These are phyloP conservation scores for Blastobotrys serpentis DNA, from an alignment of 1,139 yeast genomes.

Conservation along the genomic window DNA sequence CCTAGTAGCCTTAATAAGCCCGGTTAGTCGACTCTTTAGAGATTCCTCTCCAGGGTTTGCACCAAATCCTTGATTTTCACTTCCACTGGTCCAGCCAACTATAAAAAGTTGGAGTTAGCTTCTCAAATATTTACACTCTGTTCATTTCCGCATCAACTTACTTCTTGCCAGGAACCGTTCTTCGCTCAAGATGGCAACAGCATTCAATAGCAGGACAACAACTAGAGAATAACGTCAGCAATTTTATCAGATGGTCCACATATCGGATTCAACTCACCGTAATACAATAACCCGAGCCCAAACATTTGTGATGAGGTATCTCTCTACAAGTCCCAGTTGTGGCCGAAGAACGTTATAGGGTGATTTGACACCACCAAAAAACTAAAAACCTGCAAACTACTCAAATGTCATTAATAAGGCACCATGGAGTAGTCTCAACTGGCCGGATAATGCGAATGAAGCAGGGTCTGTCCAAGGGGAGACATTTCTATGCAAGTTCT, in stretches of 20 bases:
- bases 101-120: neutral
- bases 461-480: slow-evolving; percentile 2
- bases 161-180: slow-evolving; percentile 77
- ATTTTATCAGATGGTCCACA: slow-evolving; percentile 18
- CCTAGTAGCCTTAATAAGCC: slow-evolving; percentile 69
- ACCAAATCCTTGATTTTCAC: slow-evolving; percentile 39
- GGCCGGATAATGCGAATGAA: slow-evolving; percentile 3
- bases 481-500: neutral
- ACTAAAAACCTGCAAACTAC: neutral
- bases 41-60: slow-evolving; percentile 45
- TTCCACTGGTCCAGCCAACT: slow-evolving; percentile 34
- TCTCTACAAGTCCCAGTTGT: neutral
- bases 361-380: neutral
- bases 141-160: slow-evolving; percentile 42
- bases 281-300: slow-evolving; percentile 68
- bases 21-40: slow-evolving; percentile 58
- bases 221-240: slow-evolving; percentile 20
- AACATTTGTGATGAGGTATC: slow-evolving; percentile 45
- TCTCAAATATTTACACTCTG: neutral
- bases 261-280: slow-evolving; percentile 43
- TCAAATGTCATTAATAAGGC: slow-evolving; percentile 5
- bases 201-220: slow-evolving; percentile 66
- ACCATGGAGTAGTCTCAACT: slow-evolving; percentile 7
- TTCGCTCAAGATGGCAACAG: slow-evolving; percentile 78
- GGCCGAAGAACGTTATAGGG: no score